Conservation (phyloP, 768 basidiomycete genomes). For the Thelephora ganbajun region DNA sequence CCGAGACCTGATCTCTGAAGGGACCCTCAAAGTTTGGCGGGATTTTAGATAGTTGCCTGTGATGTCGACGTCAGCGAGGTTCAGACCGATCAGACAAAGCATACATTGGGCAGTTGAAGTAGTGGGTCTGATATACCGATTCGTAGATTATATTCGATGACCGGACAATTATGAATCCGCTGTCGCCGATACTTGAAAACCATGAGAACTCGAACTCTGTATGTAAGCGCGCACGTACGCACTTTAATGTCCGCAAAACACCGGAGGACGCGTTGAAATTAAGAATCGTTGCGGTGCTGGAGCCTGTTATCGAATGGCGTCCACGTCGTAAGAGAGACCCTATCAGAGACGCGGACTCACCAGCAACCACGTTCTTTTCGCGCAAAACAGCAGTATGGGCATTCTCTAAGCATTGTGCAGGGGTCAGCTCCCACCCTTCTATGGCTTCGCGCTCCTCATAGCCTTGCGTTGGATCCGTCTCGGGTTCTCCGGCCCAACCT, state of each 20-base stretch:
- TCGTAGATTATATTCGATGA: constrained; percentile 46
- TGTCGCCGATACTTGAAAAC: constrained; percentile 54
- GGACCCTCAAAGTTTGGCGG: constrained; percentile 15
- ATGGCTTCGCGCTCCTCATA: constrained; percentile 51
- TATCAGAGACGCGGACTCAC: constrained; percentile 9
- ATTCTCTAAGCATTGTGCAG: constrained; percentile 55
- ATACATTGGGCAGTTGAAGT: constrained; percentile 32
- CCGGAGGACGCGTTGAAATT: constrained; percentile 67
- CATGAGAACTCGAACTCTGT: constrained; percentile 2
- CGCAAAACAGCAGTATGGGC: constrained; percentile 60
- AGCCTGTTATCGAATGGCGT: constrained; percentile 34
- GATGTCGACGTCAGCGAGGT: not conserved
- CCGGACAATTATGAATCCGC: constrained; percentile 61
- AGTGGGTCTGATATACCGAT: constrained; percentile 27
- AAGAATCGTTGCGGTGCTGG: constrained; percentile 71
- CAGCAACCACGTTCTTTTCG: constrained; percentile 34
- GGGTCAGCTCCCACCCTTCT: constrained; percentile 56
- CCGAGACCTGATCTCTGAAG: constrained; percentile 24
- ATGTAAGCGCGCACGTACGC: constrained; percentile 13
- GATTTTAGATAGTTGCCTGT: constrained; percentile 24
- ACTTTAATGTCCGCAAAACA: constrained; percentile 68
- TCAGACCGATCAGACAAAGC: constrained; percentile 15
- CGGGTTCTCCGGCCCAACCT: constrained; percentile 76
- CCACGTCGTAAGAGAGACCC: constrained; percentile 3
- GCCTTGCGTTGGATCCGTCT: constrained; percentile 64